Evolutionary conservation across 139 green algal species (phyloP).

Genomic region (Astrephomene gubernaculifera): DNA sequence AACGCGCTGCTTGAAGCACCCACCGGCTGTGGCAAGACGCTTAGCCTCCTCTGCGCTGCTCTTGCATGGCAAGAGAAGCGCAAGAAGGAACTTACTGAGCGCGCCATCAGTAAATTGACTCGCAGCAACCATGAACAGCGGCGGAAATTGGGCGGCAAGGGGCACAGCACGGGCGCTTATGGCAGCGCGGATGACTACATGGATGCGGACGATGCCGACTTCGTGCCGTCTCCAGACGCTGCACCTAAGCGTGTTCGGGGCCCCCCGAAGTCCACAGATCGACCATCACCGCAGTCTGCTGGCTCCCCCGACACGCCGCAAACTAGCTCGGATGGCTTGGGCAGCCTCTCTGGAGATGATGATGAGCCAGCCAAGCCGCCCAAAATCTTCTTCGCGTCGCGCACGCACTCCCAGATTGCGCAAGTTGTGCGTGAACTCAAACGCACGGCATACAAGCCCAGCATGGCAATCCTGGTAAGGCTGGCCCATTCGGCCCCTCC

Average conservation of each 20-base stretch:
- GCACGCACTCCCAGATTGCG: constrained; percentile 95
- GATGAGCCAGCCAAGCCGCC: constrained; percentile 35
- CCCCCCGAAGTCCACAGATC: too few relatives aligned
- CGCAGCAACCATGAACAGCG: neutral
- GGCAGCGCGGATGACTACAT: neutral
- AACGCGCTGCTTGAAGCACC: constrained; percentile 68
- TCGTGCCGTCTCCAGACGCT: neutral
- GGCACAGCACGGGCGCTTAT: neutral
- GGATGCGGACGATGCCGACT: neutral
- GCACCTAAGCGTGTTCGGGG: neutral
- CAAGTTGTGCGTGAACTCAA: constrained; percentile 96
- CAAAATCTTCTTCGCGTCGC: constrained; percentile 87
- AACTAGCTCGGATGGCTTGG: too few relatives aligned
- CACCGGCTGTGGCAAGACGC: constrained; percentile 88
- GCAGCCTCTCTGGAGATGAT: neutral
- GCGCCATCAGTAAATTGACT: neutral
- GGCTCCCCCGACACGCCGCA: too few relatives aligned
- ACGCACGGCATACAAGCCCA: constrained; percentile 78
- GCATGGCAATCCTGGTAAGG: constrained; percentile 89
- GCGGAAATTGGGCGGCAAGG: neutral
- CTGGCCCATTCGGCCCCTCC: neutral
- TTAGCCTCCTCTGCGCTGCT: constrained; percentile 88
- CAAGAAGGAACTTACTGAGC: constrained; percentile 13
- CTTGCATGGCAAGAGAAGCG: constrained; percentile 77
- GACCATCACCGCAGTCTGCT: too few relatives aligned